Base-by-base conservation (phyloP, 768 basidiomycete genomes). In the Amanita thiersii region DNA sequence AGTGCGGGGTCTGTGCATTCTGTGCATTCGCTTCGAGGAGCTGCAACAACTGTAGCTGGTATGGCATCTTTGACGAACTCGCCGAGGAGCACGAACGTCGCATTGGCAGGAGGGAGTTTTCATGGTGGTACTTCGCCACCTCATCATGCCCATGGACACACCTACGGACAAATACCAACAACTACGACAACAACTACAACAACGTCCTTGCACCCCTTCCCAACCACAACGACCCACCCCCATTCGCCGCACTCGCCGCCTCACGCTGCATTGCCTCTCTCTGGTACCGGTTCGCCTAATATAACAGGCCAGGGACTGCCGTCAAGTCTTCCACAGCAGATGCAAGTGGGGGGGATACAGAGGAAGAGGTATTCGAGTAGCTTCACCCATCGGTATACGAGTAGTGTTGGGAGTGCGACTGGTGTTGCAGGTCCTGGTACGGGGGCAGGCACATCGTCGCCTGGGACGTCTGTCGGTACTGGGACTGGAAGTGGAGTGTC, bases 341-440 rank as follows among this genome's bases (percentile, higher is more conserved):
- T 39, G 47, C 36, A 41, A 32, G 45, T 41, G 39, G 21, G 40
- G 43, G 5, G n/a, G n/a, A n/a, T n/a, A n/a, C 48, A 51, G 9
- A 64, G 77, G 28, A 83, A 81, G 56, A 66, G 83, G 5, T 89
- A 86, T 61, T 83, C 81, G 33, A 85, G 81, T 49, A 83, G 78
- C 46, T 89, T 89, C 54, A 77, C 81, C 7, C 78, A 87, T 56
- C 70, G 86, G 32, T 84, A 84, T 55, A 62, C 57, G 15, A 56
- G 56, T 25, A 40, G 48, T 17, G 54, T 64, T 10, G 61, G 68
- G 4, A 52, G 52, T 21, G 58, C 57, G 3, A 51, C 28, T 56
- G 52, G 53, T 12, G 59, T 61, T 21, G 65, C 63, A 12, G 62
- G 48, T 15, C 61, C 52, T 11, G 52, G 54, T 25, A 39, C 36